These are phyloP conservation scores for Rhynchospora pubera DNA, from an alignment of 176 grass and related monocot genomes.

Conservation along the genomic window DNA sequence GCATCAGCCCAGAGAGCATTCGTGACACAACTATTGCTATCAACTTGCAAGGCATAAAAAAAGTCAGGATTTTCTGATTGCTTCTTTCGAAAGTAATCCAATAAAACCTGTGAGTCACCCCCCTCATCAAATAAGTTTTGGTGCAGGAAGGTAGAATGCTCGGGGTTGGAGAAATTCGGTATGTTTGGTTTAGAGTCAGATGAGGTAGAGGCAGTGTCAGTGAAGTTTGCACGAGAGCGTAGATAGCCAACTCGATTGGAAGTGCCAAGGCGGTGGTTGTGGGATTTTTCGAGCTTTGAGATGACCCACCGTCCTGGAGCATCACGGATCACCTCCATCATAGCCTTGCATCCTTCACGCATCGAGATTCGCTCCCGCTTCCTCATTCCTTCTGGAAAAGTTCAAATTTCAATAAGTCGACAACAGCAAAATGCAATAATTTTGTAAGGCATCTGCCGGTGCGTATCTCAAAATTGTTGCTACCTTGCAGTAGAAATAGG, in stretches of 20 bases:
- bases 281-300: slow-evolving; percentile 87
- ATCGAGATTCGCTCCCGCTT: slow-evolving; percentile 79
- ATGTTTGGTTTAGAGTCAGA: slow-evolving; percentile 16
- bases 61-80: slow-evolving; percentile 58
- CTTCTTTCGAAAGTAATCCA: slow-evolving; percentile 72
- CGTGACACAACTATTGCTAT: slow-evolving; percentile 62
- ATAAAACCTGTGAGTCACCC: slow-evolving; percentile 47
- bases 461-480: background rate
- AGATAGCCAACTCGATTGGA: slow-evolving; percentile 67
- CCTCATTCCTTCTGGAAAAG: slow-evolving; percentile 20
- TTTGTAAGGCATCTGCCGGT: background rate
- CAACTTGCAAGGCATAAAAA: slow-evolving; percentile 77
- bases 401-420: background rate
- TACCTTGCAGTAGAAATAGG: background rate
- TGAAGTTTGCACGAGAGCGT: slow-evolving; percentile 38
- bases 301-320: slow-evolving; percentile 53
- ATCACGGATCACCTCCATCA: slow-evolving; percentile 94
- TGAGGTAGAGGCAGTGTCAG: slow-evolving; percentile 25
- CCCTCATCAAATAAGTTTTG: slow-evolving; percentile 65
- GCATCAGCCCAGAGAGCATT: slow-evolving; percentile 83
- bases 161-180: slow-evolving; percentile 23
- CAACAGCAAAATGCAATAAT: background rate
- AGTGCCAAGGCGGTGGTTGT: slow-evolving; percentile 67
- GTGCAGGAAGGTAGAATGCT: slow-evolving; percentile 36
- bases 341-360: slow-evolving; percentile 91